Percentiles rank a stretch among this genome's conserved stretches.
These are phyloP conservation scores for Sporothrix pallida DNA, from an alignment of 2,329 filamentous ascomycete genomes.

Conservation along the genomic window DNA sequence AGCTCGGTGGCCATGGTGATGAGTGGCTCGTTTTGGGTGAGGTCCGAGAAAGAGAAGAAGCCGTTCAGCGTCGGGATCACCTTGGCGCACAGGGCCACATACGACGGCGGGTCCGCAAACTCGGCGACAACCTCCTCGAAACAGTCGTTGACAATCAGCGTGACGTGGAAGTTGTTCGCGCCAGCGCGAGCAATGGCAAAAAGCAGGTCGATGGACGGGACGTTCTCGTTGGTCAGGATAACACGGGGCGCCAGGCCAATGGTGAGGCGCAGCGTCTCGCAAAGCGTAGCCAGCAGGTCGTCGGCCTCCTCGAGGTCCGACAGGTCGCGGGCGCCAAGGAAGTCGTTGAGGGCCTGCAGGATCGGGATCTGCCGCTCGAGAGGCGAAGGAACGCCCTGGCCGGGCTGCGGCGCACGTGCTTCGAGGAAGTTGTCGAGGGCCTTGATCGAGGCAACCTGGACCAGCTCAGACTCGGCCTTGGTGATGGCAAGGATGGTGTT, in stretches of 20 bases:
- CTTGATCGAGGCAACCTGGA: conserved; percentile 90
- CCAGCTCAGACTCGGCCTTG: conserved; percentile 73
- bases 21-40: conserved; percentile 84
- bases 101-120: conserved; percentile 71
- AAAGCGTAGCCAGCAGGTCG: conserved; percentile 87
- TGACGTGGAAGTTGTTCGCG: conserved; percentile 88
- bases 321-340: conserved; percentile 79
- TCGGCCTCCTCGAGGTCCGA: conserved; percentile 86
- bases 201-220: conserved; percentile 78
- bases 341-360: conserved; percentile 70
- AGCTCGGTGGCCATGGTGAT: conserved; percentile 86
- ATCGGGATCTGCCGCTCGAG: conserved; percentile 65
- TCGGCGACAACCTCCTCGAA: conserved; percentile 84
- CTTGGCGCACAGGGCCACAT: conserved; percentile 79
- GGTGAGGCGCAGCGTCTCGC: conserved; percentile 82
- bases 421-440: conserved; percentile 72
- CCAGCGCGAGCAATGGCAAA: conserved; percentile 90
- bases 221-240: conserved; percentile 68
- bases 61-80: conserved; percentile 86
- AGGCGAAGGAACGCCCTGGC: neutral
- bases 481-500: conserved; percentile 77
- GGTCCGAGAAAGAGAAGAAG: conserved; percentile 84
- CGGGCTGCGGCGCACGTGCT: conserved; percentile 41
- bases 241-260: conserved; percentile 80
- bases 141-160: conserved; percentile 83